Percentiles rank a stretch among this genome's conserved stretches.
phyloP scores from a whole-genome alignment of 2,329 filamentous ascomycete genomes.

The Microsporum canis region DNA sequence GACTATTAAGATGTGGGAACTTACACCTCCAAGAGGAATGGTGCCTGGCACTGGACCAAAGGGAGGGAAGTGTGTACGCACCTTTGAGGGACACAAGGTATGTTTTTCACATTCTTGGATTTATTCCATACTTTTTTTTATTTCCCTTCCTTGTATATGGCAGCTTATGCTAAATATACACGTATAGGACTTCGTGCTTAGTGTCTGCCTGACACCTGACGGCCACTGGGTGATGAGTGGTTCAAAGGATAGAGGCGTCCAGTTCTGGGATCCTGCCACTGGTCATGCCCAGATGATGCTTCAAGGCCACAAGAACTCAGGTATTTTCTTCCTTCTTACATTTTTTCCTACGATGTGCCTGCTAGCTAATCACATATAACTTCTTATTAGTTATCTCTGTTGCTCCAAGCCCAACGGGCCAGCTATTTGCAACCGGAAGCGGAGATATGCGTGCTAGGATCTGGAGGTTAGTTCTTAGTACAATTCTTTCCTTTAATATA shows the following conservation, averaged over 20 bases:
- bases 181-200: slow-evolving; percentile 80
- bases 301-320: slow-evolving; percentile 94
- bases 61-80: slow-evolving; percentile 87
- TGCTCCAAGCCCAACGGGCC: slow-evolving; percentile 77
- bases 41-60: slow-evolving; percentile 58
- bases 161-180: slow-evolving; percentile 12
- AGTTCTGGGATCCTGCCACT: slow-evolving; percentile 95
- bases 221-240: slow-evolving; percentile 93
- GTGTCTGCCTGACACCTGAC: slow-evolving; percentile 88
- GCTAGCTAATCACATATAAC: not conserved
- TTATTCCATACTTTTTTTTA: not conserved
- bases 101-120: slow-evolving; percentile 20
- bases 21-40: slow-evolving; percentile 58
- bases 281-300: slow-evolving; percentile 95
- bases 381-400: slow-evolving; percentile 72
- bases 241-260: slow-evolving; percentile 92
- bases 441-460: slow-evolving; percentile 97
- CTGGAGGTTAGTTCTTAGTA: slow-evolving; percentile 55
- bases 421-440: slow-evolving; percentile 88
- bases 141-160: not conserved
- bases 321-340: slow-evolving; percentile 26
- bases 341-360: not conserved
- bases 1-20: slow-evolving; percentile 99
- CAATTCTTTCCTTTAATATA: not conserved
- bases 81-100: slow-evolving; percentile 92